phyloP scores from a whole-genome alignment of 1,139 yeast species.

The Arxiozyma heterogenica region DNA sequence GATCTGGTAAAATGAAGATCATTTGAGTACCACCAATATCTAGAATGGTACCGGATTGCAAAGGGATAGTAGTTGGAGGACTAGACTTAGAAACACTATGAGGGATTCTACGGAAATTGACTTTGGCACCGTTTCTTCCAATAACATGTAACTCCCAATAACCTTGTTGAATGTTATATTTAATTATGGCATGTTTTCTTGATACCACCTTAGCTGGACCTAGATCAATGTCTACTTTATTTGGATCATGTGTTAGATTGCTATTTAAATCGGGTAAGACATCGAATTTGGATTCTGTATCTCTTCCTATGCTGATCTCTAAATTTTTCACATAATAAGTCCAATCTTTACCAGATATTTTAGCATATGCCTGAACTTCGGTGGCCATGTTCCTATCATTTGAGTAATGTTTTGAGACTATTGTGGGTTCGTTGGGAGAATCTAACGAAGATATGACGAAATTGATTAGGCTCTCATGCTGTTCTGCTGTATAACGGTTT shows the following conservation, averaged over 20 bases:
- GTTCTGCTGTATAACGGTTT: slow-evolving; percentile 4
- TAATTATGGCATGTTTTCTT: slow-evolving; percentile 77
- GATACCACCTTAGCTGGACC: slow-evolving; percentile 97
- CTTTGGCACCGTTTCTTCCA: slow-evolving; percentile 90
- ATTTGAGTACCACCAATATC: slow-evolving; percentile 97
- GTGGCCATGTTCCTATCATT: slow-evolving; percentile 70
- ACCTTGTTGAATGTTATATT: slow-evolving; percentile 63
- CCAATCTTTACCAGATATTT: slow-evolving; percentile 90
- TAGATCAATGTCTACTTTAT: slow-evolving; percentile 68
- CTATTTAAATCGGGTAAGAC: slow-evolving; percentile 17
- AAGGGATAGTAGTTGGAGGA: slow-evolving; percentile 37
- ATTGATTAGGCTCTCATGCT: slow-evolving; percentile 36
- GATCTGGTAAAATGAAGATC: slow-evolving; percentile 96
- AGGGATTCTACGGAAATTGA: slow-evolving; percentile 58
- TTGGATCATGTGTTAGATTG: slow-evolving; percentile 5
- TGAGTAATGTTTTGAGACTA: slow-evolving; percentile 42
- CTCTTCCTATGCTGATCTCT: slow-evolving; percentile 73
- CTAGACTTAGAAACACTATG: slow-evolving; percentile 30
- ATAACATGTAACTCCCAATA: slow-evolving; percentile 77
- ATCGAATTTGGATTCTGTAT: slow-evolving; percentile 43
- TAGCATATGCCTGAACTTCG: slow-evolving; percentile 93
- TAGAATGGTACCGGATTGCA: slow-evolving; percentile 76
- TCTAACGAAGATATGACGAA: slow-evolving; percentile 38
- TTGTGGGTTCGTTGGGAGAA: slow-evolving; percentile 37
- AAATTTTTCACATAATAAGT: slow-evolving; percentile 85